Percentiles rank a stretch among this genome's conserved stretches.
Conservation (phyloP, 2,329 filamentous ascomycete genomes). For the Rhynchosporium agropyri region DNA sequence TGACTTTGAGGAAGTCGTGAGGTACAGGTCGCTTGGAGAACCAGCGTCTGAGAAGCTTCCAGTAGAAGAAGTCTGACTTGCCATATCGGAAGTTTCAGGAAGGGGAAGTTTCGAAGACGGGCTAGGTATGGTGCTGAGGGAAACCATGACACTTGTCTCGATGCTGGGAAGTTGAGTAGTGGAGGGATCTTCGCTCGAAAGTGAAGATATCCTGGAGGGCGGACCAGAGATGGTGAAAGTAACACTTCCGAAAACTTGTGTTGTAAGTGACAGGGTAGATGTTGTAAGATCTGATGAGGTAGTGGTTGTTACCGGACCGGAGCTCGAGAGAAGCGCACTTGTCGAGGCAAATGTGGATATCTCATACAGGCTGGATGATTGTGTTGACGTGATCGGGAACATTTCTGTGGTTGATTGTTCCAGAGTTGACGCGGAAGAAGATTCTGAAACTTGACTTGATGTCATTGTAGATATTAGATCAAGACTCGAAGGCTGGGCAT, state of each 20-base stretch:
- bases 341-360: no score
- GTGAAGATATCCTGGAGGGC: neutral
- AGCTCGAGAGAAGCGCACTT: no score
- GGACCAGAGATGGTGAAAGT: neutral
- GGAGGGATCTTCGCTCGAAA: neutral
- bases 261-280: neutral
- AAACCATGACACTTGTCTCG: neutral
- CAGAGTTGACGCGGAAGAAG: neutral
- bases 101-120: neutral
- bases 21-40: neutral
- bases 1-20: neutral
- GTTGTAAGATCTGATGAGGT: neutral
- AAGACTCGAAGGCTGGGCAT: no score
- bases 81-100: neutral
- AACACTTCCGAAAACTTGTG: neutral
- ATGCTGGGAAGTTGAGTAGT: neutral
- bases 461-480: neutral
- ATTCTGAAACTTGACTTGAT: neutral
- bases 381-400: neutral
- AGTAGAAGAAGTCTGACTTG: neutral
- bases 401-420: neutral
- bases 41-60: neutral
- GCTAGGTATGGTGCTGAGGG: neutral
- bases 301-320: neutral
- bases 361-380: no score